Evolutionary conservation across 2,329 filamentous ascomycete genomes (phyloP).

Genomic region (Pseudogymnoascus sp.): DNA sequence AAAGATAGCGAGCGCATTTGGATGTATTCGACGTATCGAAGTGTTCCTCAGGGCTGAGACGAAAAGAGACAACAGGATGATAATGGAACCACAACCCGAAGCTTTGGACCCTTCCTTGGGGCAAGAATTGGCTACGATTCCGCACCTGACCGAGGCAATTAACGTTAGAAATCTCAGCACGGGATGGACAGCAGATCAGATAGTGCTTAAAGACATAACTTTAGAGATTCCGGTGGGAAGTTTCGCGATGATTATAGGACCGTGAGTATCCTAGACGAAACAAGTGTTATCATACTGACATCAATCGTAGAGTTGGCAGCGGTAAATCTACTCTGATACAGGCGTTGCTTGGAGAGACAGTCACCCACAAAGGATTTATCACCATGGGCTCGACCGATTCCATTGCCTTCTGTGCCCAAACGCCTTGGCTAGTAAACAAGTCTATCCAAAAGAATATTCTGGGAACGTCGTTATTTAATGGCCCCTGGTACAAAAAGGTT

Average conservation of each 20-base stretch:
- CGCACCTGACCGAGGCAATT: background rate
- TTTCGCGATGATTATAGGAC: slow-evolving; percentile 23
- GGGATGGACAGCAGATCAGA: slow-evolving; percentile 7
- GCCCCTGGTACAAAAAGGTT: slow-evolving; percentile 21
- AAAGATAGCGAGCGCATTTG: background rate
- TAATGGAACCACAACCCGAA: background rate
- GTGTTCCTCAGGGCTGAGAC: background rate
- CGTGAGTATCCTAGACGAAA: slow-evolving; percentile 5
- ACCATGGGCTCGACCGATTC: slow-evolving; percentile 3
- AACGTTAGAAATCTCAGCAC: background rate
- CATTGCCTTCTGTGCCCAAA: slow-evolving; percentile 36
- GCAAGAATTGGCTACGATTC: background rate
- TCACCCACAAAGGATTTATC: slow-evolving; percentile 12
- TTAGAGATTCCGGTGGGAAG: slow-evolving; percentile 10
- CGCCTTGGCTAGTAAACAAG: slow-evolving; percentile 35
- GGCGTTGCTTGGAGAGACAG: slow-evolving; percentile 22
- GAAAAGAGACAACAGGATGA: background rate
- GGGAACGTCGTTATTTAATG: slow-evolving; percentile 23
- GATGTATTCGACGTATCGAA: background rate
- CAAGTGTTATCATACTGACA: background rate
- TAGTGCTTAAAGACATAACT: slow-evolving; percentile 12
- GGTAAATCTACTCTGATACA: slow-evolving; percentile 25
- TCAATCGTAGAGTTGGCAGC: slow-evolving; percentile 18
- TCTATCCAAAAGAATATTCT: slow-evolving; percentile 34
- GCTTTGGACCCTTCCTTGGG: background rate